Conservation (phyloP, 2,329 filamentous ascomycete genomes). For the Fusarium humuli region DNA sequence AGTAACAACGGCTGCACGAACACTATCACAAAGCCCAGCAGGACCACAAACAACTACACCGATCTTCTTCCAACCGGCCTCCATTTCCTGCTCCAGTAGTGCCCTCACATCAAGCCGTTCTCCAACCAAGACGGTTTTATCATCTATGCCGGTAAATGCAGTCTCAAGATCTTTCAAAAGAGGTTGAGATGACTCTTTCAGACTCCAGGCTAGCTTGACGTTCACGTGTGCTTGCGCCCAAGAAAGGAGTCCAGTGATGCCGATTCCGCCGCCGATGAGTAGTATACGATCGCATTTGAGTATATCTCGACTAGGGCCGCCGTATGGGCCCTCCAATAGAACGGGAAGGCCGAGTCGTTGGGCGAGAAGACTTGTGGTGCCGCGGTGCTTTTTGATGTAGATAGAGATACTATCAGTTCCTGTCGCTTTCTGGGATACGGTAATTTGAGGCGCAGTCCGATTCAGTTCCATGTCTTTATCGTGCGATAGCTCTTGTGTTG, state of each 20-base stretch:
- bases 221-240: background rate
- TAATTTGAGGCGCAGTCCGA: background rate
- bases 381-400: background rate
- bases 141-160: background rate
- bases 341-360: accelerated
- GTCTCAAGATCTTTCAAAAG: background rate
- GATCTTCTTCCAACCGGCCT: background rate
- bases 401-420: accelerated
- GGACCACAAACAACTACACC: background rate
- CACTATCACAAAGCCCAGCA: background rate
- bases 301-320: background rate
- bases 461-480: background rate
- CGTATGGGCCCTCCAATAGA: background rate
- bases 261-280: background rate
- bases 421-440: background rate
- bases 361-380: background rate
- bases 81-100: background rate
- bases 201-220: background rate
- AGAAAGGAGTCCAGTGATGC: background rate
- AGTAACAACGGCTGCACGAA: background rate
- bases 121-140: background rate
- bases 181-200: background rate
- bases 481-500: background rate
- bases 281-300: background rate
- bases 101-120: background rate